These are phyloP conservation scores for Nigrospora sphaerica DNA, from an alignment of 2,329 filamentous ascomycete genomes.

Conservation along the genomic window DNA sequence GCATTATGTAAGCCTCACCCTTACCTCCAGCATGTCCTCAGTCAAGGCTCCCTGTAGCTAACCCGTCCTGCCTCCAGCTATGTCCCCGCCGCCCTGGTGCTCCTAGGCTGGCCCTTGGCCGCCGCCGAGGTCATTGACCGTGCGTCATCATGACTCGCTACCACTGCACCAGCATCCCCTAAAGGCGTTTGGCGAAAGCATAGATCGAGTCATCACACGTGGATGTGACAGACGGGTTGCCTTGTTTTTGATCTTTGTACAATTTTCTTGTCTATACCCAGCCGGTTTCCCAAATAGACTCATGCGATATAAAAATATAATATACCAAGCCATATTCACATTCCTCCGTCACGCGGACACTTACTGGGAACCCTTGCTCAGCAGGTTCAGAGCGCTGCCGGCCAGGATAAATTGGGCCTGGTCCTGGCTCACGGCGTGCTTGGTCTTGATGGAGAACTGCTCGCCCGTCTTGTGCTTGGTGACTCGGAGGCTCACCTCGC, in stretches of 20 bases:
- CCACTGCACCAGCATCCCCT: too few relatives aligned
- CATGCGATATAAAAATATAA: too few relatives aligned
- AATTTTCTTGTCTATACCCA: too few relatives aligned
- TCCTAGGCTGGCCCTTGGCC: conserved; percentile 1
- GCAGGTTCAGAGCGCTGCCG: conserved; percentile 84
- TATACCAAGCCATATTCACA: too few relatives aligned
- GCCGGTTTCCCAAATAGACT: too few relatives aligned
- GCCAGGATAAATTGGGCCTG: conserved; percentile 90
- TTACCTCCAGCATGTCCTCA: not conserved
- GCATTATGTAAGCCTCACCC: not conserved
- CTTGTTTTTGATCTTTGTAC: too few relatives aligned
- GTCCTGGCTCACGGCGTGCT: conserved; percentile 81
- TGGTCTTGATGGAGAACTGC: conserved; percentile 65
- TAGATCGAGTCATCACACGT: too few relatives aligned
- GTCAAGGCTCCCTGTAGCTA: too few relatives aligned
- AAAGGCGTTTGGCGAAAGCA: too few relatives aligned
- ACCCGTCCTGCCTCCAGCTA: not conserved
- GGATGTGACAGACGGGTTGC: too few relatives aligned
- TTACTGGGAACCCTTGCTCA: conserved; percentile 40
- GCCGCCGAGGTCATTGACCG: not conserved
- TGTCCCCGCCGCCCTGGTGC: not conserved
- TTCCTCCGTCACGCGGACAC: too few relatives aligned
- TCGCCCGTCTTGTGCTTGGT: conserved; percentile 55
- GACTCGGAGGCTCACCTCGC: conserved; percentile 64
- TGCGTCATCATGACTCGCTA: too few relatives aligned